Evolutionary conservation across 176 grass and related monocot species (phyloP), one percentile per base, ranked within the genome.

Genomic region (Alopecurus myosuroides): DNA sequence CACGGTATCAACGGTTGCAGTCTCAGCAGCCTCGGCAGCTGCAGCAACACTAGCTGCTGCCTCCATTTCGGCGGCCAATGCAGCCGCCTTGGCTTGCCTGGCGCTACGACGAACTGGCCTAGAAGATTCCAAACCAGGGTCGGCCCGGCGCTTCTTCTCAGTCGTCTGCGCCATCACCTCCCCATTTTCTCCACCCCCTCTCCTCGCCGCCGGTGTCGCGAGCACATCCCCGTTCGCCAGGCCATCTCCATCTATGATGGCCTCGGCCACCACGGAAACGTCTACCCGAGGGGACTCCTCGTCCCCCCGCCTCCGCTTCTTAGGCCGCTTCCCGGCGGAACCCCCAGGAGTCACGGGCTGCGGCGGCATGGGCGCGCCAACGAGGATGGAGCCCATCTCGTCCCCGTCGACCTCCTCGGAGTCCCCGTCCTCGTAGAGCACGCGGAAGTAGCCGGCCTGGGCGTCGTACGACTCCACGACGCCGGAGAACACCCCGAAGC

Each of bases 351-450:
- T 67, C 74, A 2, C 29, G 46, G 70, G 87, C 40, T 41, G 81
- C n/a, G 80, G 22, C 23, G 78, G 77, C 49, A 88, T 82, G 26
- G 84, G 65, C 40, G 85, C 40, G 1, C 86, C 97, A n/a, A 86
- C 87, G 68, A 99, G 91, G 70, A 99, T 94, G 74, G 45, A 41
- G 23, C 44, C 83, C 50, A 99, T 76, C 94, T 97, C 97, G 35
- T 78, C 83, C 12, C 85, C 82, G 41, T 99, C 91, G 22, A 99
- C 88, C 85, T 99, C 94, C 86, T 96, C 97, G 42, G 86, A 94
- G 81, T 99, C 97, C 19, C 97, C 92, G 45, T 99, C 97, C 79
- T 89, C 86, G 63, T 98, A 98, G 13, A 91, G 74, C 86, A 99
- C 93, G 83, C 87, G 89, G 81, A 91, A 98, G 73, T 87, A 98